A percentile compares a stretch with the other conserved stretches of the same genome.
These are phyloP conservation scores for Cerrena zonata DNA, from an alignment of 1,284 basidiomycete genomes.

Conservation along the genomic window DNA sequence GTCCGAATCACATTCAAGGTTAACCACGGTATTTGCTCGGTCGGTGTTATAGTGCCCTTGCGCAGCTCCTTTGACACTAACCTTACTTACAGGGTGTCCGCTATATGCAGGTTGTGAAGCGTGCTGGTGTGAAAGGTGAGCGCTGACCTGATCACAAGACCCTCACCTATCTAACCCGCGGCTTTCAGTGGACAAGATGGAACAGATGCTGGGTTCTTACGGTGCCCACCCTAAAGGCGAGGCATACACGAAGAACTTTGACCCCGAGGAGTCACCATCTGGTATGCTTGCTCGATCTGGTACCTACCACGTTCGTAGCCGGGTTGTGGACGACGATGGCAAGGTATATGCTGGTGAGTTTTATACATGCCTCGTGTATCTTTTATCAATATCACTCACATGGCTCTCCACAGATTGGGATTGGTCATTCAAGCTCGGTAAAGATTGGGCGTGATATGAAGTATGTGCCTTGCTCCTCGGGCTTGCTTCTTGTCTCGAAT, in stretches of 20 bases:
- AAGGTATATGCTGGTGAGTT: conserved; percentile 66
- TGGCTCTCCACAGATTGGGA: conserved; percentile 57
- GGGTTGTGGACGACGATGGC: conserved; percentile 80
- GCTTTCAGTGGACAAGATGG: conserved; percentile 82
- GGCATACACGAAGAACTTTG: conserved; percentile 66
- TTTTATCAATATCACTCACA: conserved; percentile 5
- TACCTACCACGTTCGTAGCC: conserved; percentile 69
- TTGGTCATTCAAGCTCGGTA: conserved; percentile 76
- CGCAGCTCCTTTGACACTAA: too few species aligned
- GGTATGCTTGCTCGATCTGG: conserved; percentile 80
- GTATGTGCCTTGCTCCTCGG: neutral
- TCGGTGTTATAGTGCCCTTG: too few species aligned
- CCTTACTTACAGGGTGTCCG: conserved; percentile 56
- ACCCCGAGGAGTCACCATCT: conserved; percentile 72
- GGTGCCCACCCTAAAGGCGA: conserved; percentile 58
- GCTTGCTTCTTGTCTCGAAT: neutral
- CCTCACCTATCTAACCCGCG: conserved; percentile 3
- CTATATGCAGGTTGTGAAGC: conserved; percentile 82
- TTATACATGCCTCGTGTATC: neutral
- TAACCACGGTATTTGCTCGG: conserved; percentile 81
- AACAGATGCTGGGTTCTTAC: conserved; percentile 88
- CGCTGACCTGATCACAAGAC: neutral
- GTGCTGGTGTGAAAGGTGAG: conserved; percentile 62
- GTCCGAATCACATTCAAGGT: conserved; percentile 77
- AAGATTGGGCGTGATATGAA: conserved; percentile 54